Conservation (phyloP, 495 filamentous ascomycete species). For the Aspergillus diversus region DNA sequence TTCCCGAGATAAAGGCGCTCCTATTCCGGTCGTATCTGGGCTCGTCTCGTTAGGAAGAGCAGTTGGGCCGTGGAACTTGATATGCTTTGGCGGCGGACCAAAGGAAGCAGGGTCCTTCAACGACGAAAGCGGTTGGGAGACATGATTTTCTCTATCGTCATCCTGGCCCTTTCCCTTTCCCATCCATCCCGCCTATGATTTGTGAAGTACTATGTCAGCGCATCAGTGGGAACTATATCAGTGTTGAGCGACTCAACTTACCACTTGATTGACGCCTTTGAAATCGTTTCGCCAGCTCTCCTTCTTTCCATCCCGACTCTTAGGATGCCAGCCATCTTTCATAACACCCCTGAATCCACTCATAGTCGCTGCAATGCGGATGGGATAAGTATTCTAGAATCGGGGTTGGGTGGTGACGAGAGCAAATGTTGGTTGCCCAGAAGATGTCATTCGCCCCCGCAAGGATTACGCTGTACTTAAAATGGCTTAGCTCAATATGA, state of each 20-base stretch:
- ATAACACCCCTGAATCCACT: slow-evolving; percentile 53
- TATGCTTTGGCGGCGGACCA: slow-evolving; percentile 79
- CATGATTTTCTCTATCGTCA: slow-evolving; percentile 46
- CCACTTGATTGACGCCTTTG: slow-evolving; percentile 64
- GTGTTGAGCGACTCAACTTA: slow-evolving; percentile 28
- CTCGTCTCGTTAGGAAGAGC: slow-evolving; percentile 52
- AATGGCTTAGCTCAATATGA: not conserved
- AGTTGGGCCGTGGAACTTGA: slow-evolving; percentile 56
- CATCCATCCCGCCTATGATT: slow-evolving; percentile 53
- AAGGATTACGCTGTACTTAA: not conserved
- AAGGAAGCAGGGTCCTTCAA: slow-evolving; percentile 85
- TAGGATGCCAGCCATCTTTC: slow-evolving; percentile 64
- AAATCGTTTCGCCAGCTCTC: slow-evolving; percentile 63
- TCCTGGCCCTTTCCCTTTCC: slow-evolving; percentile 55
- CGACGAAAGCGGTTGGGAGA: slow-evolving; percentile 71
- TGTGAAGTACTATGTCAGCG: slow-evolving; percentile 8
- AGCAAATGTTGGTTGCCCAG: not conserved
- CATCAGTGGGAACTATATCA: not conserved
- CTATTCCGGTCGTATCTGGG: slow-evolving; percentile 51
- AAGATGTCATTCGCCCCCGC: not conserved
- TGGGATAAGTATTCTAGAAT: not conserved
- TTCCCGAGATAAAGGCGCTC: slow-evolving; percentile 48
- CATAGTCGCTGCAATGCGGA: slow-evolving; percentile 34
- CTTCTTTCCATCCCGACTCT: slow-evolving; percentile 56
- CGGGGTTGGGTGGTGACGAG: not conserved